Evolutionary conservation across 2,329 filamentous ascomycete genomes (phyloP), one percentile per base, ranked within the genome.

Genomic region (Chrysoporthe austroafricana): DNA sequence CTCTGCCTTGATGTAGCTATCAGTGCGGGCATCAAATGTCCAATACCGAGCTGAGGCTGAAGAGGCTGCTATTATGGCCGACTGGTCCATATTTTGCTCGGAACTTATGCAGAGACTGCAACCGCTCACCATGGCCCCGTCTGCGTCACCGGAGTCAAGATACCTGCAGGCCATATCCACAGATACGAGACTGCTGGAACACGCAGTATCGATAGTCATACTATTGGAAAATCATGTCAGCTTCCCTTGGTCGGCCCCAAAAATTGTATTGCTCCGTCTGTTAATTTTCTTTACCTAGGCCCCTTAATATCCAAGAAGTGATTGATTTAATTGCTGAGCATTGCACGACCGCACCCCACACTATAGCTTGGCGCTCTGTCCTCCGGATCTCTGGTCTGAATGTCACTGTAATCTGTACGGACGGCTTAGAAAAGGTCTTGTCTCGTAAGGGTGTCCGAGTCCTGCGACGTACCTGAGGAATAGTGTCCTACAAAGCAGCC

Each of bases 381-480:
- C 5, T 52, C 34, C 0, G 65, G 9, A 14, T 63, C 36, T 1
- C 65, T 42, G 1, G 21, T 34, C 5, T 54, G 34, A 1, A 67
- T 54, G 6, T 63, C 60, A 3, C 11, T 13, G 11, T 59, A 66
- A 9, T 66, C 64, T 62, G 13, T 50, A 13, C 46, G 46, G 14
- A 21, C 14, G 46, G 5, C 14, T 13, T 14, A n/a, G 13, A 71
- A 5, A 82, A 0, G 73, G 74, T 69, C 67, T 61, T 67, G 46
- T 61, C 62, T 6, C 54, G 60, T 0, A 4, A 6, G 0, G 64
- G 56, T 1, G 75, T 2, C 26, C 26, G 26, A 26, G 26, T 26
- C 26, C 26, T 26, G 73, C 71, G 79, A 79, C 1, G 78, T 81
- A 1, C 74, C 69, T 0, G 76, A 76, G n/a, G 50, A 4, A 16